Percentiles rank a stretch among this genome's conserved stretches.
Conservation (phyloP, 148 eudicot genomes). For the Vaccinium macrocarpon region DNA sequence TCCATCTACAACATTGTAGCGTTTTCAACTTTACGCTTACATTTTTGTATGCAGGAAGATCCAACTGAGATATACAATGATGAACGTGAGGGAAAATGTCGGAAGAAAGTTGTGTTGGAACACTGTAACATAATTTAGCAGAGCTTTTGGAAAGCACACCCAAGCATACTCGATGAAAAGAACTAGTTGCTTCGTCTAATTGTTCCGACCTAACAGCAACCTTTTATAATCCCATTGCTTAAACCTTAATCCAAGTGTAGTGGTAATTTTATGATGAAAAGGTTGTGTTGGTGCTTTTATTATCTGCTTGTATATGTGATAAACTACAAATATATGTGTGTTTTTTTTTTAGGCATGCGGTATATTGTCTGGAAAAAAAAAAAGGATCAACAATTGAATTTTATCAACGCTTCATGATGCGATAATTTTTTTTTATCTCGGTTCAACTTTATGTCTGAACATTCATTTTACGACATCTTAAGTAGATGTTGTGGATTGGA, state of each 20-base stretch:
- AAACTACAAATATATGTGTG: too few species aligned
- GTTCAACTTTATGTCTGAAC: too few species aligned
- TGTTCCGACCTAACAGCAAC: background rate
- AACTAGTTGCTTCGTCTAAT: background rate
- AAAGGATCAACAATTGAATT: too few species aligned
- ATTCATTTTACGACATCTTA: too few species aligned
- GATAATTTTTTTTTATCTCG: too few species aligned
- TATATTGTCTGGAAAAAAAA: too few species aligned
- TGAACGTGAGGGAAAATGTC: constrained; percentile 16
- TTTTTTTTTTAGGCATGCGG: too few species aligned
- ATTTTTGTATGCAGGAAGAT: constrained; percentile 31
- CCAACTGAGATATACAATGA: background rate
- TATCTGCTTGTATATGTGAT: background rate
- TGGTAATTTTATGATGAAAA: background rate
- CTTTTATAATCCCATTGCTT: too few species aligned
- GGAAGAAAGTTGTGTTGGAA: constrained; percentile 40
- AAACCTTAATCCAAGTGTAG: too few species aligned
- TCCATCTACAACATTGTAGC: background rate
- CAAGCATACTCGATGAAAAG: constrained; percentile 44
- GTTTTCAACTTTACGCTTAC: background rate
- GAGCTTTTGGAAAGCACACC: constrained; percentile 58
- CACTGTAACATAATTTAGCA: constrained; percentile 64
- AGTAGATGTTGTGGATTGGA: too few species aligned
- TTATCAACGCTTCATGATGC: too few species aligned
- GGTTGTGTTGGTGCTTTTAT: background rate